Conservation (phyloP, 805 yeast species). For the Zygoascus bituminiphila region DNA sequence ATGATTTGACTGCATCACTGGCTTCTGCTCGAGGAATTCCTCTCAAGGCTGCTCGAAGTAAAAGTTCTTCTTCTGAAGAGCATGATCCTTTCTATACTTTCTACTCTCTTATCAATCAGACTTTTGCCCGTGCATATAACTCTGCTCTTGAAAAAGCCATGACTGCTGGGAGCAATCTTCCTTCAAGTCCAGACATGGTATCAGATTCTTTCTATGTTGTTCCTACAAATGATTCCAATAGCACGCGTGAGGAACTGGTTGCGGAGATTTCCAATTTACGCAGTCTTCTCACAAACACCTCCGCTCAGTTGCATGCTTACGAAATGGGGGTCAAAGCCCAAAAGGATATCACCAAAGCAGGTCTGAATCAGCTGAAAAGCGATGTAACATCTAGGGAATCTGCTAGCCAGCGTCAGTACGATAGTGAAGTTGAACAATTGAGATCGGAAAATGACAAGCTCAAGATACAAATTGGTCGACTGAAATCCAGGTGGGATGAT, state of each 20-base stretch:
- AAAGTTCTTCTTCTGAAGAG: slow-evolving; percentile 5
- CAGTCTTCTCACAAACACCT: slow-evolving; percentile 20
- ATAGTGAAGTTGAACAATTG: slow-evolving; percentile 31
- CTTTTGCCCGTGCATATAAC: slow-evolving; percentile 13
- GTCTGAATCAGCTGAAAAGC: slow-evolving; percentile 27
- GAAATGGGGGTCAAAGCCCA: slow-evolving; percentile 26
- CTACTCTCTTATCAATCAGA: slow-evolving; percentile 14
- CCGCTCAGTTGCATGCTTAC: slow-evolving; percentile 20
- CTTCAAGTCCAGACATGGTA: slow-evolving; percentile 2
- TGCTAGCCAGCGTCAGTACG: slow-evolving; percentile 30
- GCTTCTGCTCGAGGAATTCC: slow-evolving; percentile 25
- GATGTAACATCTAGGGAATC: slow-evolving; percentile 36
- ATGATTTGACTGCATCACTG: slow-evolving; percentile 16
- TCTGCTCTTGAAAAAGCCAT: slow-evolving; percentile 12
- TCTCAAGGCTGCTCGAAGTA: slow-evolving; percentile 2
- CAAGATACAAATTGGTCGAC: slow-evolving; percentile 41
- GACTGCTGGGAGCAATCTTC: background rate
- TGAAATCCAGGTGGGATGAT: slow-evolving; percentile 58
- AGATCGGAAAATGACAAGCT: slow-evolving; percentile 37
- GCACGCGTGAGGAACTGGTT: slow-evolving; percentile 27
- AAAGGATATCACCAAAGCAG: slow-evolving; percentile 23
- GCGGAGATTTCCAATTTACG: slow-evolving; percentile 30
- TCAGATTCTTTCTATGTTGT: slow-evolving; percentile 31
- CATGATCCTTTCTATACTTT: slow-evolving; percentile 23
- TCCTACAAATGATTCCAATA: slow-evolving; percentile 21